These are phyloP conservation scores for Coemansia sp. DNA, from an alignment of 192 early-diverging fungal genomes.

Conservation along the genomic window DNA sequence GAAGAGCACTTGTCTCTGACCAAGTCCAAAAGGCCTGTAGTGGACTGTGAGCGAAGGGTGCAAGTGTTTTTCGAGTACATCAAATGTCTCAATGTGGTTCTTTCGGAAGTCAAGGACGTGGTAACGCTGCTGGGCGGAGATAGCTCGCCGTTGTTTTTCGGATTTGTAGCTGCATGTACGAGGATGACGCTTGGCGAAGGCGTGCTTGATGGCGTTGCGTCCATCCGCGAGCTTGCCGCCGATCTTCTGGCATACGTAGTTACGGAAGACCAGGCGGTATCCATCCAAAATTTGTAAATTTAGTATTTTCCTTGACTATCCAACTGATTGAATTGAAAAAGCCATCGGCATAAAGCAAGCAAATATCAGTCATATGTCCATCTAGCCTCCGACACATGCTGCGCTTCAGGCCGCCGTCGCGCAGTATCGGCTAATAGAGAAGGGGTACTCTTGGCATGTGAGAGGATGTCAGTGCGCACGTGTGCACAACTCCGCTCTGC, in stretches of 20 bases:
- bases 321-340: neutral
- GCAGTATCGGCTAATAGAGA: neutral
- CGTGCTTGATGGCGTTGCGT: constrained; percentile 18
- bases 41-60: constrained; percentile 7
- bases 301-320: neutral
- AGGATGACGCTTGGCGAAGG: constrained; percentile 42
- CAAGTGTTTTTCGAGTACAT: constrained; percentile 41
- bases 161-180: constrained; percentile 50
- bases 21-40: neutral
- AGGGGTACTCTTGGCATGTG: neutral
- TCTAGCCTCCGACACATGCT: no score
- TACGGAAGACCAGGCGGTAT: constrained; percentile 47
- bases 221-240: constrained; percentile 35
- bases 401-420: neutral
- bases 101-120: constrained; percentile 44
- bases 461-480: constrained; percentile 2
- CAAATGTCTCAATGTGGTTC: constrained; percentile 45
- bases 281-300: constrained; percentile 26
- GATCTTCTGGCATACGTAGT: constrained; percentile 48
- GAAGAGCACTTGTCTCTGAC: constrained; percentile 36
- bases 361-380: no score
- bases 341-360: no score
- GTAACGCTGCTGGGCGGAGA: constrained; percentile 47
- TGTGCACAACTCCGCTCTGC: neutral
- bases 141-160: constrained; percentile 39